These are phyloP conservation scores for Moelleriella libera DNA, from an alignment of 2,329 filamentous ascomycete species.

Conservation along the genomic window DNA sequence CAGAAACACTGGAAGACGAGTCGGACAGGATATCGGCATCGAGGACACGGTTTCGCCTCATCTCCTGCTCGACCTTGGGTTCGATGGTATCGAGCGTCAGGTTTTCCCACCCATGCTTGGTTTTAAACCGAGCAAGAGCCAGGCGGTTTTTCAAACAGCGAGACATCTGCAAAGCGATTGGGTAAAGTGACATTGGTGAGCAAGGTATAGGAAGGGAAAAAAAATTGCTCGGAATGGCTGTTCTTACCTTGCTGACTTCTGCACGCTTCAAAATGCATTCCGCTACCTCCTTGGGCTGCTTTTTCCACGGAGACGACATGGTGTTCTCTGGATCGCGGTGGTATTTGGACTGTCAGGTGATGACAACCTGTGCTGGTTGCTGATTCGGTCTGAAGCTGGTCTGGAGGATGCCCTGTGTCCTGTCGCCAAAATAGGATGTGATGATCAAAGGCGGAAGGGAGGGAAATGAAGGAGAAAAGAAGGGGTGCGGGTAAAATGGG, in stretches of 20 bases:
- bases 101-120: slow-evolving; percentile 89
- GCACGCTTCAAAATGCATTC: slow-evolving; percentile 59
- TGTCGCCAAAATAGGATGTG: no score
- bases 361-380: no score
- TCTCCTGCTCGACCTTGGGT: slow-evolving; percentile 66
- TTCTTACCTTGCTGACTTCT: slow-evolving; percentile 59
- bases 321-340: no score
- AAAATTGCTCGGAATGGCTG: background rate
- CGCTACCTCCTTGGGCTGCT: slow-evolving; percentile 48
- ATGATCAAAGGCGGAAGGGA: slow-evolving; percentile 1
- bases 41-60: slow-evolving; percentile 56
- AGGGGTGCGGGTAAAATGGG: slow-evolving; percentile 3
- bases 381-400: no score
- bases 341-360: no score
- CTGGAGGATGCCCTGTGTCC: no score
- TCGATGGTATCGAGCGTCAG: slow-evolving; percentile 77
- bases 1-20: slow-evolving; percentile 73
- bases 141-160: slow-evolving; percentile 85
- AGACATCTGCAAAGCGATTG: slow-evolving; percentile 57
- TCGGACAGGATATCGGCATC: slow-evolving; percentile 70
- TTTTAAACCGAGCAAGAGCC: slow-evolving; percentile 92
- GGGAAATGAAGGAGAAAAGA: slow-evolving; percentile 1
- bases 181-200: background rate
- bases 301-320: slow-evolving; percentile 49
- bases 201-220: background rate